Base-by-base conservation (phyloP, 164 flowering plant species). In the Piper longum region DNA sequence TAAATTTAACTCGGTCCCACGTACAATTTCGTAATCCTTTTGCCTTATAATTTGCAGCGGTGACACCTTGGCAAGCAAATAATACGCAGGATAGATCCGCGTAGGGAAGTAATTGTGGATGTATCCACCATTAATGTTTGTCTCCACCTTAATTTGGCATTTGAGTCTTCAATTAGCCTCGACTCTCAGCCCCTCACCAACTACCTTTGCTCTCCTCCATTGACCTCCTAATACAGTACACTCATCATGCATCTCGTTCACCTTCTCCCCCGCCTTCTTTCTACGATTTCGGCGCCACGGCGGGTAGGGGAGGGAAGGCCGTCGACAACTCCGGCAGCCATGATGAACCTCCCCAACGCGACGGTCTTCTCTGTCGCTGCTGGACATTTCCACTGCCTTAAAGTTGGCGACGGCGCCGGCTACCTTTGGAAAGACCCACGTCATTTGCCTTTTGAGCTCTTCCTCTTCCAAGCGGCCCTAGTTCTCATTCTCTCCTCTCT, bases 381-480 rank as follows among this genome's bases (percentile, higher is more conserved):
- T 7, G 52, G 52, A 3, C 52, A 45, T 3, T 45, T 7, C 52
- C 7, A 7, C 9, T 45, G 52, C 7, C 13, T 7, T 9, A 45
- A 45, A 14, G 52, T 7, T 9, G 64, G 55, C 51, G 18, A 18
- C 40, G 17, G 7, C 40, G 17, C 17, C 13, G 26, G 19, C 19
- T 4, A 67, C 0, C n/a, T n/a, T n/a, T n/a, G n/a, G n/a, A 77
- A 4, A 4, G 12, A 64, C 55, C 79, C 84, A 17, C 56, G 76
- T 18, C n/a, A 67, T 1, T 75, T 52, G 64, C 36, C 77, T 36
- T 72, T 81, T 66, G 59, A 78, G 0, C 64, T 72, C 7, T 2
- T 82, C 39, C 44, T 82, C 26, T 41, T 81, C 0, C 78, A 82
- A 62, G 9, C 73, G 0, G 41, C 68, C n/a, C 17, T 78, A 16